A percentile compares a stretch with the other conserved stretches of the same genome.
Evolutionary conservation across 352 stramenopile genomes (phyloP).

Genomic region (Phytophthora pseudosyringae): DNA sequence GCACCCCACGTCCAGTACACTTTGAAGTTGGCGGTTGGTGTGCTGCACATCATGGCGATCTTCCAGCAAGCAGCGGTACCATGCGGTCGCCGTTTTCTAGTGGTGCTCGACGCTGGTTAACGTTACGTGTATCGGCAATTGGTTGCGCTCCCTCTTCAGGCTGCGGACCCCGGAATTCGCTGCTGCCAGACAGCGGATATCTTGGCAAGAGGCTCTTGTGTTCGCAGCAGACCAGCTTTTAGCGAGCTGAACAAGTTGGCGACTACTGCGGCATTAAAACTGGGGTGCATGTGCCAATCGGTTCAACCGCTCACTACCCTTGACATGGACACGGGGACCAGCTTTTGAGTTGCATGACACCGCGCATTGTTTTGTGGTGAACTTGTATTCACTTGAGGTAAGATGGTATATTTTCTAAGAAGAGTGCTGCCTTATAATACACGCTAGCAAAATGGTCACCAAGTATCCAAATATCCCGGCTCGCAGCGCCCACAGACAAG

Average conservation of each 20-base stretch:
- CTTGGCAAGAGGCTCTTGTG: too few species aligned
- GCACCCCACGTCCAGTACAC: background rate
- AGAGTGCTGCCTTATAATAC: constrained; percentile 82
- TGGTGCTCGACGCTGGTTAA: too few species aligned
- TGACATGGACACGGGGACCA: too few species aligned
- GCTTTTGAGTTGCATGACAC: background rate
- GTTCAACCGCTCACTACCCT: background rate
- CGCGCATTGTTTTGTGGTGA: background rate
- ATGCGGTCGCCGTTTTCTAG: too few species aligned
- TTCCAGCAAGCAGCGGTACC: background rate
- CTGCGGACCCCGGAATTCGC: too few species aligned
- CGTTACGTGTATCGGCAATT: too few species aligned
- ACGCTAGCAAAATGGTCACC: constrained; percentile 76
- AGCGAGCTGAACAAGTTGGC: too few species aligned
- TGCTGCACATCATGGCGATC: constrained; percentile 8
- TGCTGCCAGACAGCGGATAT: too few species aligned
- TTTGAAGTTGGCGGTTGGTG: constrained; percentile 5
- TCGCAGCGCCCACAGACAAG: constrained; percentile 36
- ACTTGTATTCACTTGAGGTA: constrained; percentile 28
- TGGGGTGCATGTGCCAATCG: background rate
- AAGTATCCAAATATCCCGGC: constrained; percentile 49
- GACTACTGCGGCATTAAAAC: too few species aligned
- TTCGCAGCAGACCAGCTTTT: too few species aligned
- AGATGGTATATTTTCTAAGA: constrained; percentile 70
- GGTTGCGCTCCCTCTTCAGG: too few species aligned